Evolutionary conservation across 2,329 filamentous ascomycete species (phyloP).

Genomic region (Colletotrichum endophyticum): DNA sequence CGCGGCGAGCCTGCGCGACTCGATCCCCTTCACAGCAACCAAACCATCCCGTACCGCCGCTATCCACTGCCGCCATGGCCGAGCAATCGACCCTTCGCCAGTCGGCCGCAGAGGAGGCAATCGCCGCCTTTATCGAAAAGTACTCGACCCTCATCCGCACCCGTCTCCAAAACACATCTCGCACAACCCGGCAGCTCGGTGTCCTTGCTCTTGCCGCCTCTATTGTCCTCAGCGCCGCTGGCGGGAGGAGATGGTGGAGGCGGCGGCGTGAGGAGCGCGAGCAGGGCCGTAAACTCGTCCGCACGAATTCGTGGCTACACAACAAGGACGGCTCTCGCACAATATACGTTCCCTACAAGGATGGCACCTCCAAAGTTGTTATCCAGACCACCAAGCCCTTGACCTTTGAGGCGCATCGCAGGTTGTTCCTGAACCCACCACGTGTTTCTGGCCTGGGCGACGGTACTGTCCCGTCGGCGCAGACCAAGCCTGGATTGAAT

Average conservation of each 20-base stretch:
- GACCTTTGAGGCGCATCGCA: conserved; percentile 94
- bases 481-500: conserved; percentile 93
- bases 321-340: conserved; percentile 95
- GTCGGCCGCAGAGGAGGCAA: conserved; percentile 68
- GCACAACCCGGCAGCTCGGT: conserved; percentile 74
- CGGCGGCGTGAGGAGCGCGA: conserved; percentile 78
- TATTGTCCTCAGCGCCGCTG: conserved; percentile 80
- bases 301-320: conserved; percentile 89
- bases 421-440: conserved; percentile 91
- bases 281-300: conserved; percentile 79
- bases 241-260: conserved; percentile 79
- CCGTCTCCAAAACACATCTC: conserved; percentile 68
- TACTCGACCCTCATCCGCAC: conserved; percentile 59
- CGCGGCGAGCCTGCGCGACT: conserved; percentile 17
- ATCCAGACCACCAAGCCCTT: conserved; percentile 90
- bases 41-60: conserved; percentile 2
- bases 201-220: conserved; percentile 77
- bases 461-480: conserved; percentile 79
- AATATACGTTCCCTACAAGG: conserved; percentile 92
- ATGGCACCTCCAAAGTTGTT: conserved; percentile 86
- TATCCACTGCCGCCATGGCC: conserved; percentile 68
- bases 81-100: conserved; percentile 79
- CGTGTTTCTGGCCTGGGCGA: conserved; percentile 79
- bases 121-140: conserved; percentile 67
- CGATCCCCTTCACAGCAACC: neutral